Base-by-base conservation (phyloP, 345 rosid species). In the Pistacia atlantica region DNA sequence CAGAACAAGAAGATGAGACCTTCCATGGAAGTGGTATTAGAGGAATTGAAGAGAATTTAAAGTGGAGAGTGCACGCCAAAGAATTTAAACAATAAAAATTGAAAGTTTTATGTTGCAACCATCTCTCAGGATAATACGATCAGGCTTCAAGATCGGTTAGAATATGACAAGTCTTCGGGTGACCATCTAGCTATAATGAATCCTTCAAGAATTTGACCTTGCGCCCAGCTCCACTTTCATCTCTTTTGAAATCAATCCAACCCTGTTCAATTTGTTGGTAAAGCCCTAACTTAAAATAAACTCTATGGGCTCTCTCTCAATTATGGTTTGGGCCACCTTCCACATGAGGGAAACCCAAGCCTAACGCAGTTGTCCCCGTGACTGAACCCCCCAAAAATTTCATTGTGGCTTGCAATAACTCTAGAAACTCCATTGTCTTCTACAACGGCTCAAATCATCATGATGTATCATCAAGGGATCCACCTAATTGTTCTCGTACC, bases 121-220 rank as follows among this genome's bases (percentile, higher is more conserved):
- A 80, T 90, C 69, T 71, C 79, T 61, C 78, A 83, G 25, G 25
- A 22, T 25, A 25, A 22, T 25, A 25, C 89, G 91, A 56, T 89
- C 93, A 0, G 95, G 93, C 48, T 88, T 48, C 25, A 25, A 25
- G 72, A 85, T 17, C 64, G 46, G 16, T 2, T 28, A 2, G 13
- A 3, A 49, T 49, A 8, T 49, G 54, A 8, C 11, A 7, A 16
- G 67, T 18, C 20, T 64, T 16, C 7, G 33, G 1, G 0, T 11
- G 7, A 72, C 8, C n/a, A 22, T 8, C 20, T 16, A 11, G 54
- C 20, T 84, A 87, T 31, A 31, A 31, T 64, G 52, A 20, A 12
- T 79, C 73, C 69, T 81, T 84, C 45, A 67, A 78, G 16, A 71
- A 54, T 75, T 74, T 82, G 20, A 63, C 83, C 48, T 69, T 84